These are phyloP conservation scores for Coemansia sp. DNA, from an alignment of 371 early-diverging fungal genomes.

Conservation along the genomic window DNA sequence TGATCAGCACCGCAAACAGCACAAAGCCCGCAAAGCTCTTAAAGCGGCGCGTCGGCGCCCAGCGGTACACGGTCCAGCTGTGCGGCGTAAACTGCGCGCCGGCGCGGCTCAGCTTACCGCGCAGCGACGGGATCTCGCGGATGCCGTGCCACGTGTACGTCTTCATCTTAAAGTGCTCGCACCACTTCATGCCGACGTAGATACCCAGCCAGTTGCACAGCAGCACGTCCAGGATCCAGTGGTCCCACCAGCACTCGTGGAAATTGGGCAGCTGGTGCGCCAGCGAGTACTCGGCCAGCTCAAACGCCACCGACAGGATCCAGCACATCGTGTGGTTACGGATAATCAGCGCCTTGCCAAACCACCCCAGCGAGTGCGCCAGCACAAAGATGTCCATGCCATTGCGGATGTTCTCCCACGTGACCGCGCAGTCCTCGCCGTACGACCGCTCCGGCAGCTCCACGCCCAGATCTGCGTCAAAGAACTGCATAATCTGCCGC, in stretches of 20 bases:
- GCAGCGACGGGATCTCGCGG: constrained; percentile 73
- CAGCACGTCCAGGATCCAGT: constrained; percentile 96
- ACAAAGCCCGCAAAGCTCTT: constrained; percentile 74
- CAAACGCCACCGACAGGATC: constrained; percentile 92
- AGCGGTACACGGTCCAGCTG: constrained; percentile 89
- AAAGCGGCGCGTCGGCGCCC: constrained; percentile 80
- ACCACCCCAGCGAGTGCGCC: constrained; percentile 96
- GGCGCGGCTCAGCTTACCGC: constrained; percentile 85
- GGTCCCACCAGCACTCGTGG: constrained; percentile 99
- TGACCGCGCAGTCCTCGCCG: constrained; percentile 84
- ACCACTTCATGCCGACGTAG: constrained; percentile 93
- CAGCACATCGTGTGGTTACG: constrained; percentile 94
- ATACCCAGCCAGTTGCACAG: constrained; percentile 94
- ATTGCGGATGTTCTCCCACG: constrained; percentile 69
- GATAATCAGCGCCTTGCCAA: constrained; percentile 86
- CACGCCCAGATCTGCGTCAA: constrained; percentile 79
- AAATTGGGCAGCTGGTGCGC: constrained; percentile 96
- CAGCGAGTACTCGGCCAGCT: constrained; percentile 92
- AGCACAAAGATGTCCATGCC: constrained; percentile 93
- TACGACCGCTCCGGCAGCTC: constrained; percentile 89
- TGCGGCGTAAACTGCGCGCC: constrained; percentile 93
- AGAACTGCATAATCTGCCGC: constrained; percentile 70
- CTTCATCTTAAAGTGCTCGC: constrained; percentile 93
- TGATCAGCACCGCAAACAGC: constrained; percentile 54
- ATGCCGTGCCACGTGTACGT: constrained; percentile 93